Conservation (phyloP, 2,329 filamentous ascomycete genomes). For the Diaporthe sp. region DNA sequence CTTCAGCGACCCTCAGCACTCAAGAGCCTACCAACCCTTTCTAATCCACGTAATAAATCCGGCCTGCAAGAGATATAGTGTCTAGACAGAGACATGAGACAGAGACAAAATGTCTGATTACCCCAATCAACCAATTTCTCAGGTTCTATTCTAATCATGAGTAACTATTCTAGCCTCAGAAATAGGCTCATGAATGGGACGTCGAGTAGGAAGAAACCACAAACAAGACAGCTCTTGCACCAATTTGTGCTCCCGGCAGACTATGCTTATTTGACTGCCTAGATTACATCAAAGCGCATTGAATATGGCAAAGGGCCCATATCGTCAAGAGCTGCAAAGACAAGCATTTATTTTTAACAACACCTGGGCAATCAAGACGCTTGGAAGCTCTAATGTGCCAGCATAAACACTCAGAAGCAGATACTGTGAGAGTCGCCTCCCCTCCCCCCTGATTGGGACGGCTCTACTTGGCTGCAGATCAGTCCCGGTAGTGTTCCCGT, state of each 20-base stretch:
- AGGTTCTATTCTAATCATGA: background rate
- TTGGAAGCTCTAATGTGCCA: background rate
- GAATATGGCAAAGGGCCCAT: background rate
- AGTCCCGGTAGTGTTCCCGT: constrained; percentile 10
- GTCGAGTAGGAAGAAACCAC: background rate
- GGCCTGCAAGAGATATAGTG: background rate
- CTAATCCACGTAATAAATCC: background rate
- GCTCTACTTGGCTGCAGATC: constrained; percentile 25
- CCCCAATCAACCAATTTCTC: background rate
- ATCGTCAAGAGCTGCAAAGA: background rate
- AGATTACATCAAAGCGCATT: too few relatives aligned
- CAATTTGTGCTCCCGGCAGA: background rate
- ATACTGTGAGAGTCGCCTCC: background rate
- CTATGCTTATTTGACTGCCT: background rate
- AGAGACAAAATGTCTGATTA: background rate
- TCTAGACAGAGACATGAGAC: background rate
- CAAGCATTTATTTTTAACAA: background rate
- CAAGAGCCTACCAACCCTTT: too few relatives aligned
- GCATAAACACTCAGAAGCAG: background rate
- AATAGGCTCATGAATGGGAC: background rate
- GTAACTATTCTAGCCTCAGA: background rate
- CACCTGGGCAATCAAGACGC: background rate
- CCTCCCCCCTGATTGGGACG: constrained; percentile 10
- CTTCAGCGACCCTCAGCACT: too few relatives aligned
- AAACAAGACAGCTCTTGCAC: background rate